phyloP scores from a whole-genome alignment of 1,284 basidiomycete genomes.

The Stygiomarasmius scandens region DNA sequence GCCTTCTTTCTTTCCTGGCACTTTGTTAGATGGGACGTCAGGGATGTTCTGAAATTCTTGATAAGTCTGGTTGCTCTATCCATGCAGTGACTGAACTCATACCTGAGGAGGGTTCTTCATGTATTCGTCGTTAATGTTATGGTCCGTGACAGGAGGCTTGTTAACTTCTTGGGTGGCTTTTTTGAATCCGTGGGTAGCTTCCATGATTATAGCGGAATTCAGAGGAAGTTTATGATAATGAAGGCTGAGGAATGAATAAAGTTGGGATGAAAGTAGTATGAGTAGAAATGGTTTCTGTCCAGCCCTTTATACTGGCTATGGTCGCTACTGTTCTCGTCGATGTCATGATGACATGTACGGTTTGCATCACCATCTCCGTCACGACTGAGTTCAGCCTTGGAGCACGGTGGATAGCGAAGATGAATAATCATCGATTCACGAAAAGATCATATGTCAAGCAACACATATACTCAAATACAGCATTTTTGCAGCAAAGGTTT shows the following conservation, averaged over 20 bases:
- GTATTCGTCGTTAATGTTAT: conserved; percentile 3
- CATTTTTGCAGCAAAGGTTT: no score
- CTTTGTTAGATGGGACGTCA: neutral
- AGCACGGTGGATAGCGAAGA: no score
- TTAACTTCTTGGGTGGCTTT: neutral
- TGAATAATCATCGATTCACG: no score
- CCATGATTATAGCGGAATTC: neutral
- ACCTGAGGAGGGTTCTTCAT: conserved; percentile 4
- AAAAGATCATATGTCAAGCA: no score
- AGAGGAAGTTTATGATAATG: neutral
- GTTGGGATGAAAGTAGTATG: neutral
- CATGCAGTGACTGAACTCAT: neutral
- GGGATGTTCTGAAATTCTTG: neutral
- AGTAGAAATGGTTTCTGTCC: neutral
- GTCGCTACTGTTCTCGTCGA: no score
- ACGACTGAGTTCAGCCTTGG: no score
- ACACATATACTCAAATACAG: no score
- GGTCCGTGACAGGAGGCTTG: neutral
- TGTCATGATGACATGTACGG: no score
- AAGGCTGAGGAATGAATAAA: no score
- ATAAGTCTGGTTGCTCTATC: neutral
- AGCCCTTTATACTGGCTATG: no score
- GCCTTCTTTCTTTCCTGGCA: neutral
- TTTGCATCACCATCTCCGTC: no score
- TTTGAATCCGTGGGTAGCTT: conserved; percentile 1